A percentile compares a stretch with the other conserved stretches of the same genome.
Evolutionary conservation across 768 basidiomycete species (phyloP).

Genomic region (Phallus indusiatus): DNA sequence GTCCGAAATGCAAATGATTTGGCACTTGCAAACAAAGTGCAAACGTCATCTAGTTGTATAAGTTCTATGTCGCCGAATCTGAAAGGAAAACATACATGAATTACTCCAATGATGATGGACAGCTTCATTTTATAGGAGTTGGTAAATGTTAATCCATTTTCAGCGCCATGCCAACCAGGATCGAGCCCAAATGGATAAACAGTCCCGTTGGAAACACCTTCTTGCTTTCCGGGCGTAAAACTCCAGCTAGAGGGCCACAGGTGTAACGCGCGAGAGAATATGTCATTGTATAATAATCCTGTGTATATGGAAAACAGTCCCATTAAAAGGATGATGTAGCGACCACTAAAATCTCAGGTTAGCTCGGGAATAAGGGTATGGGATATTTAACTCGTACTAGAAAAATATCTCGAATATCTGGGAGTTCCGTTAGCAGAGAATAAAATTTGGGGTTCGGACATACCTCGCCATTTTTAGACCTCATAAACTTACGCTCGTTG

Average conservation of each 20-base stretch:
- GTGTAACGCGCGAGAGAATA: slow-evolving; percentile 89
- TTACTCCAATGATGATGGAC: slow-evolving; percentile 92
- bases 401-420: slow-evolving; percentile 86
- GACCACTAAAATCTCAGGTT: slow-evolving; percentile 49
- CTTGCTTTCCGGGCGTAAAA: slow-evolving; percentile 43
- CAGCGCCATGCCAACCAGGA: slow-evolving; percentile 89
- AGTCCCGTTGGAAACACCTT: slow-evolving; percentile 49
- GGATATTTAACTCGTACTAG: slow-evolving; percentile 54
- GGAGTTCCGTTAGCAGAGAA: neutral
- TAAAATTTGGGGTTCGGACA: slow-evolving; percentile 13
- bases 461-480: slow-evolving; percentile 66
- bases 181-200: slow-evolving; percentile 94
- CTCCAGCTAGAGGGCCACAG: slow-evolving; percentile 86
- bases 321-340: slow-evolving; percentile 98
- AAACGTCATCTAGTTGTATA: slow-evolving; percentile 79
- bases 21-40: slow-evolving; percentile 93
- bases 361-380: slow-evolving; percentile 15
- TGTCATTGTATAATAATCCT: slow-evolving; percentile 96
- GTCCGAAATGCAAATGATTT: slow-evolving; percentile 92
- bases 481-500: slow-evolving; percentile 71
- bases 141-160: slow-evolving; percentile 85
- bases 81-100: slow-evolving; percentile 56
- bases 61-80: slow-evolving; percentile 1
- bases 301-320: slow-evolving; percentile 96
- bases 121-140: slow-evolving; percentile 99